These are phyloP conservation scores for Aquilaria sinensis DNA, from an alignment of 345 rosid genomes.

Conservation along the genomic window DNA sequence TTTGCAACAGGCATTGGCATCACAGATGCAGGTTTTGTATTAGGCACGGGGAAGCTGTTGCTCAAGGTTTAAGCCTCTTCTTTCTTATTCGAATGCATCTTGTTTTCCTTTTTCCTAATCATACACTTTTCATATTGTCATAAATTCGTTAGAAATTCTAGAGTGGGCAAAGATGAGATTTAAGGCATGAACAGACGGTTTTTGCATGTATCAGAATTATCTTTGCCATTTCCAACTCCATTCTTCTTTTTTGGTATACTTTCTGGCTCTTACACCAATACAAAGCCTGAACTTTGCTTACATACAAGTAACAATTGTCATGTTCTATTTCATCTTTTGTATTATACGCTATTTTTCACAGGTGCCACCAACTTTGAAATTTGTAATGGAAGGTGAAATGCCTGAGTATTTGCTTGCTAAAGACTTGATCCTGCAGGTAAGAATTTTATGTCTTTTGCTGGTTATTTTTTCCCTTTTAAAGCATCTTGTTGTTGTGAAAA, in stretches of 20 bases:
- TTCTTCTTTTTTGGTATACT: too few species aligned
- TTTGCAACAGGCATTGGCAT: constrained; percentile 95
- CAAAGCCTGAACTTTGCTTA: too few species aligned
- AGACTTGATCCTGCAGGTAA: constrained; percentile 88
- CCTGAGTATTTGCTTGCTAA: constrained; percentile 74
- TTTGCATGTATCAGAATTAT: too few species aligned
- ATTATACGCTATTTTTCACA: constrained; percentile 17
- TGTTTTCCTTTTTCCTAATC: too few species aligned
- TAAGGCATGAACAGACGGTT: background rate
- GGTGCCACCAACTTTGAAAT: constrained; percentile 88
- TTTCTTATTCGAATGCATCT: too few species aligned
- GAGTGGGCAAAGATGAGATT: background rate
- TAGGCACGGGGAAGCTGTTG: constrained; percentile 82
- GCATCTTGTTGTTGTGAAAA: background rate
- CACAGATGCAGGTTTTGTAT: constrained; percentile 85
- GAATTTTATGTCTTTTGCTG: constrained; percentile 13
- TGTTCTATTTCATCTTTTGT: too few species aligned
- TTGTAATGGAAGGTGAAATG: constrained; percentile 92
- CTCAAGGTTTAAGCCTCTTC: constrained; percentile 50
- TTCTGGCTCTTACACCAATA: too few species aligned
- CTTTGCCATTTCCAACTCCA: too few species aligned
- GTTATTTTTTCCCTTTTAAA: background rate
- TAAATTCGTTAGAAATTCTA: background rate
- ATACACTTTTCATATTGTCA: too few species aligned
- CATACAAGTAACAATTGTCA: too few species aligned